Evolutionary conservation across 208 protist species (phyloP), one percentile per base, ranked within the genome.

Genomic region (Jaenimonas drosophilae): DNA sequence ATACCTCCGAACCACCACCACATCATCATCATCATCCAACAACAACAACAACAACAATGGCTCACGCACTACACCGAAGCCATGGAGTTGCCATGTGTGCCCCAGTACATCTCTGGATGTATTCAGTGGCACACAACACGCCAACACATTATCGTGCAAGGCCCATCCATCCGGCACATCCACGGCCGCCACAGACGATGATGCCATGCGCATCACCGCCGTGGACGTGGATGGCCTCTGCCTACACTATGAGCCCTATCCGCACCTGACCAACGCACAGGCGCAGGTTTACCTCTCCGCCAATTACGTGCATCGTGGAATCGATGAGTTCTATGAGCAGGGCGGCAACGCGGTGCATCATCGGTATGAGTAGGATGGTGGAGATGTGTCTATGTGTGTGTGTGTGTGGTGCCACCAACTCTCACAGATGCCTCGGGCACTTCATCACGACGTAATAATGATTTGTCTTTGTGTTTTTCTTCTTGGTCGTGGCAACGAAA

Each of bases 261-360:
- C 81, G 0, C 50, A 74, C 23, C 58, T 91, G 12, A 69, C 76
- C 2, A 44, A 32, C 11, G 65, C 37, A 1, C 81, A 91, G 53
- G 81, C 81, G 4, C 53, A 40, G 3, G 55, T 67, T 32, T 91
- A 91, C 59, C 62, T 91, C 4, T 25, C 81, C 0, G 76, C 81
- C 7, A 87, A 91, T 54, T 91, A 91, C 51, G 75, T 81, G 21
- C 70, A 75, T 36, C 11, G 55, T n/a, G 76, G 81, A 16, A 54
- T 91, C 1, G 62, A 80, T 9, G 70, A 80, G 26, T 91, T 91
- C 47, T 91, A 91, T 58, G 52, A 60, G 3, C 70, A 74, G 3
- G 76, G 81, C 14, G 81, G 81, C 17, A 91, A 91, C 42, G n/a
- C 37, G 9, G 56, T 78, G 1, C 75, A 59, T 44, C 71, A 73